Base-by-base conservation (phyloP, 441 rosid genomes). In the Bocquillonia castaneifolia region DNA sequence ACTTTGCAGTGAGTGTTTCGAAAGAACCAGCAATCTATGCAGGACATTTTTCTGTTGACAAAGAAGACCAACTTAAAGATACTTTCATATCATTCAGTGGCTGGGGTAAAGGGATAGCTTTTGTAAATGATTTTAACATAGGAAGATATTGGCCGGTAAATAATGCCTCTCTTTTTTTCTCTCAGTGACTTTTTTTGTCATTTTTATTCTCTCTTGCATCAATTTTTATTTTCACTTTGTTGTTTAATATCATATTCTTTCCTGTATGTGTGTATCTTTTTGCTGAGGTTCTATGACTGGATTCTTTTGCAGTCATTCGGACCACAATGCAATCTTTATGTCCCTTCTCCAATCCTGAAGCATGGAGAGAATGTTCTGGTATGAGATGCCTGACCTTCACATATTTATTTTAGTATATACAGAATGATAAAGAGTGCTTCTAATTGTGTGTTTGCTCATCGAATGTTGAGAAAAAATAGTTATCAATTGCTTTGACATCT, bases 141-240 rank as follows among this genome's bases (percentile, higher is more conserved):
- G 96, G 99, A 83, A 86, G 97, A 91, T 93, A 80, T 73, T 93
- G 99, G 99, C 99, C 90, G 66, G 97, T 93, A 81, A 74, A 58
- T 48, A 17, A 40, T 59, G 31, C 23, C 1, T 56, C 47, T 76
- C 29, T 20, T 29, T 56, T 63, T 37, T 47, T 20, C 42, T 59
- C 32, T 42, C 25, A 13, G 13, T 10, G 31, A n/a, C 6, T 4
- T 42, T 42, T 14, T 5, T 42, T 42, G 53, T 23, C 31, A 5
- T 42, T 20, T 58, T 0, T 29, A 34, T 56, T 52, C 55, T 25
- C 22, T 42, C 56, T 0, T 6, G 1, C 14, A 55, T 55, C 17
- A 37, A 44, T 18, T 13, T 39, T 36, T 2, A 28, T 34, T 36
- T 52, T 56, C 58, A 67, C 37, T 66, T 28, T 22, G 47, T 10